phyloP scores from a whole-genome alignment of 208 protist species.

The Trypanosoma rangeli region DNA sequence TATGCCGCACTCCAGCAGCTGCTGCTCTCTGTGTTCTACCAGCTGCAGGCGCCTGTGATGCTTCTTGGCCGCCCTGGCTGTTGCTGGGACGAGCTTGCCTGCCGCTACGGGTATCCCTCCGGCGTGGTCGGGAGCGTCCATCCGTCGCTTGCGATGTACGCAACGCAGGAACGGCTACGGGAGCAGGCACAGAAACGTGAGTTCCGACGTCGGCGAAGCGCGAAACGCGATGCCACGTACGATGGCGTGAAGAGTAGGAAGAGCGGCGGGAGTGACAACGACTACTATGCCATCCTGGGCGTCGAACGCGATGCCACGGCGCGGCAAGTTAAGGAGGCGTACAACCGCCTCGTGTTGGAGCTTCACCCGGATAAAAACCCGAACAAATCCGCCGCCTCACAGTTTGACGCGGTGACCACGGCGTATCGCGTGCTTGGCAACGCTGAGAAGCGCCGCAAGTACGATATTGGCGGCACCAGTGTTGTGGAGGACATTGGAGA shows the following conservation, averaged over 20 bases:
- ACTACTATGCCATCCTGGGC: conserved; percentile 80
- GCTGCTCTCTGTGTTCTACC: conserved; percentile 48
- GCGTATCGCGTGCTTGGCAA: conserved; percentile 98
- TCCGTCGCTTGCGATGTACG: conserved; percentile 13
- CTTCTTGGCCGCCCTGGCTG: conserved; percentile 19
- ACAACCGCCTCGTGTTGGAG: conserved; percentile 83
- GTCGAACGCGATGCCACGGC: conserved; percentile 55
- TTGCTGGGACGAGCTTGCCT: conserved; percentile 26
- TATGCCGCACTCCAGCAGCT: conserved; percentile 80
- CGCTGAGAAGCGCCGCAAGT: conserved; percentile 94
- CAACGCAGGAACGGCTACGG: conserved; percentile 16
- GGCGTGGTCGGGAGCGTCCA: conserved; percentile 10
- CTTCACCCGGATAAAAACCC: conserved; percentile 90
- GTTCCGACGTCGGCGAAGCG: conserved; percentile 13
- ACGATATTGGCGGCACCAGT: conserved; percentile 97
- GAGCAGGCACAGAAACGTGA: conserved; percentile 31
- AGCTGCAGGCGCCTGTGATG: conserved; percentile 34
- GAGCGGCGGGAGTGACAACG: conserved; percentile 12
- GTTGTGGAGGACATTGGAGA: conserved; percentile 90
- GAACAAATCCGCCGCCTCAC: conserved; percentile 67
- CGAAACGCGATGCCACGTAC: conserved; percentile 17
- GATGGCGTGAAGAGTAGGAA: neutral
- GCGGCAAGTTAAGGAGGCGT: conserved; percentile 87
- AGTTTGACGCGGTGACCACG: conserved; percentile 91
- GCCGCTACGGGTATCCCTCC: conserved; percentile 20